Percentiles rank a stretch among this genome's conserved stretches.
These are phyloP conservation scores for Aspergillus egyptiacus DNA, from an alignment of 495 filamentous ascomycete species.

Conservation along the genomic window DNA sequence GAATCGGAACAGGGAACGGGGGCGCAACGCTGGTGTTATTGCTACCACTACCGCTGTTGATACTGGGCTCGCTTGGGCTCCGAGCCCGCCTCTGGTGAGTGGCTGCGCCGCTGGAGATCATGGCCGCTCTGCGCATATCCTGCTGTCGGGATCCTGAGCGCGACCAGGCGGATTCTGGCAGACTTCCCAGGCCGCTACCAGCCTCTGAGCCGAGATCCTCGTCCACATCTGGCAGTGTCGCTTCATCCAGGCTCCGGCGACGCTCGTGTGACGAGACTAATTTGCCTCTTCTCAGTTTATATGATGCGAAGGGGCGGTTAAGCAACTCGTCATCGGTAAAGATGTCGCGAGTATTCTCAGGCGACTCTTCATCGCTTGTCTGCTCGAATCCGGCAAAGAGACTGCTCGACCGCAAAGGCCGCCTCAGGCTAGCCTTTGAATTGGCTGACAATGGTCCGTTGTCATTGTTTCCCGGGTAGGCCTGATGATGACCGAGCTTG, in stretches of 20 bases:
- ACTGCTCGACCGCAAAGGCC: constrained; percentile 70
- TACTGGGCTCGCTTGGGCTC: constrained; percentile 68
- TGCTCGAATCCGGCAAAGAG: constrained; percentile 82
- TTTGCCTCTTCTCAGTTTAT: constrained; percentile 39
- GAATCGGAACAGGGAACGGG: constrained; percentile 85
- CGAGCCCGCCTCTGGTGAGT: constrained; percentile 62
- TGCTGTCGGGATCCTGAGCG: constrained; percentile 37
- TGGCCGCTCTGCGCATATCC: constrained; percentile 56
- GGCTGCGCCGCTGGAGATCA: constrained; percentile 71
- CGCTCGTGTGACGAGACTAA: constrained; percentile 35
- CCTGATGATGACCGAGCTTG: constrained; percentile 48
- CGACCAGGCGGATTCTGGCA: constrained; percentile 17
- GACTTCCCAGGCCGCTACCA: constrained; percentile 3
- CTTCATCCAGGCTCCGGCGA: constrained; percentile 30
- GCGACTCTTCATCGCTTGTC: constrained; percentile 44
- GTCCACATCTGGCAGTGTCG: constrained; percentile 34
- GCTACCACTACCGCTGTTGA: constrained; percentile 43
- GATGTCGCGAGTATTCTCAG: constrained; percentile 34
- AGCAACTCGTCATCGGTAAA: constrained; percentile 46
- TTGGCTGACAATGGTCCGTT: constrained; percentile 65
- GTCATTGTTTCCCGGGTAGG: constrained; percentile 78
- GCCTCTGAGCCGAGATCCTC: constrained; percentile 35
- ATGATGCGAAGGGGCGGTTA: constrained; percentile 40
- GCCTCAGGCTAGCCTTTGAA: constrained; percentile 50
- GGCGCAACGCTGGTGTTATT: constrained; percentile 44